Evolutionary conservation across 75 land plant species (phyloP), one percentile per base, ranked within the genome.

Genomic region (Selaginella moellendorffii): DNA sequence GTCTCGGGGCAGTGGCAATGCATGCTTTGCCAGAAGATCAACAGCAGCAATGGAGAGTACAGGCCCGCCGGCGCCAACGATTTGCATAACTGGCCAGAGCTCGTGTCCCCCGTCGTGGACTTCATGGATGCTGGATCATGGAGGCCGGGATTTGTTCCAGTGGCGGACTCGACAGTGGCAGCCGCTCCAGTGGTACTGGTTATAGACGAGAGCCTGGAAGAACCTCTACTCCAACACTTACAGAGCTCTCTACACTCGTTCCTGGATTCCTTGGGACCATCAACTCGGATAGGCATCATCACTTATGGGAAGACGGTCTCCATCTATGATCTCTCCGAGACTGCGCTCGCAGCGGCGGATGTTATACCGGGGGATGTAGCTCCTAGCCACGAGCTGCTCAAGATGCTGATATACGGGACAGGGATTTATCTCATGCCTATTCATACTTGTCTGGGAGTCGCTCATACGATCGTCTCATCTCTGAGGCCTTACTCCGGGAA

Each of bases 221-320:
- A 90, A 64, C 68, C 79, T 52, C 88, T 89, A 67, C 79, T 95
- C 17, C 88, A 82, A 73, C 92, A 90, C 71, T 52, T 95, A 66
- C 99, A 95, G 62, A 77, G 88, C 31, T 95, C 99, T 51, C 73
- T 95, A 68, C 99, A 95, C 70, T 88, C 88, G 31, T 86, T 95
- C 76, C 80, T 86, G n/a, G 92, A 95, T 63, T 90, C 92, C 26
- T 74, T 95, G 31, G 74, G 82, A 58, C 79, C 80, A 28, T 73
- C 80, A 24, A 78, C 88, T 26, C 76, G 97, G 65, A 63, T 95
- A 29, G 99, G 99, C 22, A 79, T 95, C 31, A 75, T 95, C 12
- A 71, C 86, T 10, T 95, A 84, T 76, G 92, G 99, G 2, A 79
- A 87, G 22, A 86, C 97, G 0, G 81, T 95, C 2, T 86, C 99